Percentiles rank a stretch among this genome's conserved stretches.
These are phyloP conservation scores for Serpula lacrymans DNA, from an alignment of 768 basidiomycete genomes.

Conservation along the genomic window DNA sequence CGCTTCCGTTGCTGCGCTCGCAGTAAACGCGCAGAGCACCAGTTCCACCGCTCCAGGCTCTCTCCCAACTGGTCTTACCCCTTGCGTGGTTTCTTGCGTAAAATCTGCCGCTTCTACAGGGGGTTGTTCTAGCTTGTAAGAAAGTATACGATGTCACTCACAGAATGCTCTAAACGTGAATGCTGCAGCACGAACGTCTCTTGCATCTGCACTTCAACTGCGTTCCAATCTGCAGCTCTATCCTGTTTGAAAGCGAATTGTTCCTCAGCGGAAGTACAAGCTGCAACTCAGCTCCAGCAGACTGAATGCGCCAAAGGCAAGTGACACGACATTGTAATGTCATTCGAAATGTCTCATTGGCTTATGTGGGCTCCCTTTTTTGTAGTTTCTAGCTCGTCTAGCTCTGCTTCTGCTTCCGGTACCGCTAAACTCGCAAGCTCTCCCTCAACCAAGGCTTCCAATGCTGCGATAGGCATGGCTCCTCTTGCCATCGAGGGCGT, in stretches of 20 bases:
- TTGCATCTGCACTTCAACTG: slow-evolving; percentile 36
- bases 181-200: slow-evolving; percentile 32
- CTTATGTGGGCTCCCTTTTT: too few species aligned
- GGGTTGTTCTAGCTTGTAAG: slow-evolving; percentile 16
- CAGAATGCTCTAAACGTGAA: too few species aligned
- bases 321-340: too few species aligned
- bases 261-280: slow-evolving; percentile 21
- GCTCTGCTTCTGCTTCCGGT: background rate
- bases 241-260: slow-evolving; percentile 36
- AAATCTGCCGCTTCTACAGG: background rate
- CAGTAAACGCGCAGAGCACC: slow-evolving; percentile 18
- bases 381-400: slow-evolving; percentile 1
- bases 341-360: too few species aligned
- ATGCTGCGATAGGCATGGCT: slow-evolving; percentile 12
- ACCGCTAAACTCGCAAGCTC: too few species aligned
- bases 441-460: slow-evolving; percentile 11
- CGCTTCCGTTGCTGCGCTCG: slow-evolving; percentile 13
- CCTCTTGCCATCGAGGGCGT: slow-evolving; percentile 16
- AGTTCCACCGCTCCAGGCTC: background rate
- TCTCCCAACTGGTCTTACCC: background rate
- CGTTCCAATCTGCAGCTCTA: slow-evolving; percentile 33
- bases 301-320: slow-evolving; percentile 27
- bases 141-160: too few species aligned
- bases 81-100: slow-evolving; percentile 13
- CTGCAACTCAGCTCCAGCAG: slow-evolving; percentile 30